phyloP scores from a whole-genome alignment of 371 early-diverging fungal genomes.

The Apophysomyces elegans region DNA sequence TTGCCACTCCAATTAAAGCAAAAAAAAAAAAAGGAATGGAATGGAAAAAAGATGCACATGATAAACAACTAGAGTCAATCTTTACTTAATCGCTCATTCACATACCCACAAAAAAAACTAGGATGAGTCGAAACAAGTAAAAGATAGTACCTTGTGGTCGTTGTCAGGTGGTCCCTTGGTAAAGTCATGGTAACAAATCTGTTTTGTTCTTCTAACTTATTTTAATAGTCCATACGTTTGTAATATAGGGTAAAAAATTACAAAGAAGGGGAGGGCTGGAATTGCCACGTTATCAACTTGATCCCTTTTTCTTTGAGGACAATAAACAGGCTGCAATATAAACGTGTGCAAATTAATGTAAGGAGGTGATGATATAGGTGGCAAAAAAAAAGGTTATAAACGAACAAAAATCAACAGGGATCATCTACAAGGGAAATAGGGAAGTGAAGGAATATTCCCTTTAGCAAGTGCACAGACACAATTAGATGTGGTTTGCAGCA shows the following conservation, averaged over 20 bases:
- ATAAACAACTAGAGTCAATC: not conserved
- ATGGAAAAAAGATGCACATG: slow-evolving; percentile 6
- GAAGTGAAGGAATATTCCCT: not conserved
- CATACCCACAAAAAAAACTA: too few relatives aligned
- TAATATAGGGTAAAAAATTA: too few relatives aligned
- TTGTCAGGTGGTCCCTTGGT: too few relatives aligned
- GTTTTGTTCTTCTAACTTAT: too few relatives aligned
- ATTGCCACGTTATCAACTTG: too few relatives aligned
- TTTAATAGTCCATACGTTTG: too few relatives aligned
- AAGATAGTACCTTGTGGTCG: too few relatives aligned
- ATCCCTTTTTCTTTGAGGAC: too few relatives aligned
- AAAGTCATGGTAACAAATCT: too few relatives aligned
- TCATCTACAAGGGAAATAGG: not conserved
- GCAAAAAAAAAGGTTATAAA: slow-evolving; percentile 1
- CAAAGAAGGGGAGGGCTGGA: too few relatives aligned
- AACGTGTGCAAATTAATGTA: slow-evolving; percentile 1
- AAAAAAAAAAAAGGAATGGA: not conserved
- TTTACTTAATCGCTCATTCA: not conserved
- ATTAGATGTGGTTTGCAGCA: not conserved
- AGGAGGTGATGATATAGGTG: not conserved
- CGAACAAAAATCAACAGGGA: not conserved
- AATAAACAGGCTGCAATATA: not conserved
- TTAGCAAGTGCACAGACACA: slow-evolving; percentile 3
- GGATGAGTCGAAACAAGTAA: too few relatives aligned
- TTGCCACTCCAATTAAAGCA: not conserved